phyloP scores from a whole-genome alignment of 2,329 filamentous ascomycete species.

The Alternaria ethzedia region DNA sequence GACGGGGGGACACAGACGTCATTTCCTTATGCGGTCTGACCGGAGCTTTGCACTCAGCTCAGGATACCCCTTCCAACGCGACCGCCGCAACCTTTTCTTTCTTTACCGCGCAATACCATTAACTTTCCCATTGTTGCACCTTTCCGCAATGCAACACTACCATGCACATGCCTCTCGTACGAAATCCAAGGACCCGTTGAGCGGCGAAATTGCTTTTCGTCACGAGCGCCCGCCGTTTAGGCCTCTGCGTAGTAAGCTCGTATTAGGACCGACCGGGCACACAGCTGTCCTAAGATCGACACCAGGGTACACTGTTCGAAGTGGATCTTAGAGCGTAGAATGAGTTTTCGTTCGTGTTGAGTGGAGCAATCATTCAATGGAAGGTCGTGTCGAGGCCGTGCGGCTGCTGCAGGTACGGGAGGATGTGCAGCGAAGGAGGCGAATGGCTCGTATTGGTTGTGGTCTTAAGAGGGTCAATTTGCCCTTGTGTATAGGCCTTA shows the following conservation, averaged over 20 bases:
- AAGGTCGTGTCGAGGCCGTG: neutral
- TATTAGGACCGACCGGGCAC: conserved; percentile 7
- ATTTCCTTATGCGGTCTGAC: neutral
- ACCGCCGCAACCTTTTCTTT: neutral
- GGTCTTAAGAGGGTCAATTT: neutral
- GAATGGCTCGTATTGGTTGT: conserved; percentile 1
- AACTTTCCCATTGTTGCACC: neutral
- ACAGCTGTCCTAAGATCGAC: conserved; percentile 4
- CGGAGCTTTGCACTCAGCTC: too few relatives aligned
- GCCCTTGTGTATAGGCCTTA: neutral
- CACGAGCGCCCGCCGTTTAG: neutral
- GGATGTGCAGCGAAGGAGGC: neutral
- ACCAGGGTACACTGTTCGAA: neutral
- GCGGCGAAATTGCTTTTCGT: conserved; percentile 4
- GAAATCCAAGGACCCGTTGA: neutral
- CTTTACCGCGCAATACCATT: neutral
- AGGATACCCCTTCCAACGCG: neutral
- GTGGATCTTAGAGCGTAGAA: neutral
- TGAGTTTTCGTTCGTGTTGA: conserved; percentile 9
- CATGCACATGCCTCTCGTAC: neutral
- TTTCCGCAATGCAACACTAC: conserved; percentile 4
- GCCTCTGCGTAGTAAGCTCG: conserved; percentile 13
- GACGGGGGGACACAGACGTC: neutral
- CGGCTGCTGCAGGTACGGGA: conserved; percentile 15
- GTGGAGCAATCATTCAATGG: neutral